Conservation (phyloP, 805 yeast species). For the Wickerhamomyces queroliae region DNA sequence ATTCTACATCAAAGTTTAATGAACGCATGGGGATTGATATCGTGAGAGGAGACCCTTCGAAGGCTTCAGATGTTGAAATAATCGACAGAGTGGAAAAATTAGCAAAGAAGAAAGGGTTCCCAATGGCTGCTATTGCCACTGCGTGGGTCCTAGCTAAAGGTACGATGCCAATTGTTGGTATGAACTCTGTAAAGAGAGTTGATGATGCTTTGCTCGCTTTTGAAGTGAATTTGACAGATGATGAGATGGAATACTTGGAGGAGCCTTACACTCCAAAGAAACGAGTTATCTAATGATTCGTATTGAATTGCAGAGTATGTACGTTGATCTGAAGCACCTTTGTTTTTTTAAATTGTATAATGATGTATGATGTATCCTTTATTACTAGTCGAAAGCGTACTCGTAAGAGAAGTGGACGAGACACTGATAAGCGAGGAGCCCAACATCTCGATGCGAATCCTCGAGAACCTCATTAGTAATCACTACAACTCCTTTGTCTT, state of each 20-base stretch:
- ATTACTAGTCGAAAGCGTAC: too few relatives aligned
- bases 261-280: constrained; percentile 1
- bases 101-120: constrained; percentile 36
- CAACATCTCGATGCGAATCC: too few relatives aligned
- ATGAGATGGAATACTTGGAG: neutral
- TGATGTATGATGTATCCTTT: too few relatives aligned
- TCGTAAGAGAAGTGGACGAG: too few relatives aligned
- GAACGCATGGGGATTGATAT: neutral
- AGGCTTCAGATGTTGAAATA: constrained; percentile 25
- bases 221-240: constrained; percentile 24
- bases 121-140: constrained; percentile 45
- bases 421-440: too few relatives aligned
- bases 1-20: neutral
- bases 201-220: constrained; percentile 42
- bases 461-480: too few relatives aligned
- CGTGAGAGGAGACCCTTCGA: neutral
- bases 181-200: constrained; percentile 38
- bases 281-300: too few relatives aligned
- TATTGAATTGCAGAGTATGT: too few relatives aligned
- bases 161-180: constrained; percentile 45
- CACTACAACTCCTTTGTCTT: too few relatives aligned
- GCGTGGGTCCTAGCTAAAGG: constrained; percentile 49
- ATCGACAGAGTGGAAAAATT: constrained; percentile 44
- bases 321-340: too few relatives aligned
- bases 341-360: too few relatives aligned